These are phyloP conservation scores for Kondoa subrosea DNA, from an alignment of 768 basidiomycete genomes.

Conservation along the genomic window DNA sequence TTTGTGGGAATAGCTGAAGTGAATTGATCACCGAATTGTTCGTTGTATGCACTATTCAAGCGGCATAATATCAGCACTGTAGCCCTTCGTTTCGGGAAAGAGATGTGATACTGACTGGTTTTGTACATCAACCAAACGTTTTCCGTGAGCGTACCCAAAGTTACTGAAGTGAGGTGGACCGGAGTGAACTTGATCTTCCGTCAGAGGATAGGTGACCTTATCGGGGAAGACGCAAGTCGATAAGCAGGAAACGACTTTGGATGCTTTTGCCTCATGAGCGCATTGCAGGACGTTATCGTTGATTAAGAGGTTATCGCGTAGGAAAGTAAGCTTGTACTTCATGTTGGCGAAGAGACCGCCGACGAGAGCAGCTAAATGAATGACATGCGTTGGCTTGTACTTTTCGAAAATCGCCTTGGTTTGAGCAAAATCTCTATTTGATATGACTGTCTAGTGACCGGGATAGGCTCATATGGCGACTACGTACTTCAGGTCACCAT, in stretches of 20 bases:
- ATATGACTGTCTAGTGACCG: not conserved
- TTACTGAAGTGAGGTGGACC: conserved; percentile 88
- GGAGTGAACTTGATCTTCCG: conserved; percentile 78
- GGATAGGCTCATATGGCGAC: not conserved
- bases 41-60: conserved; percentile 68
- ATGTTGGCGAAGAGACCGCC: conserved; percentile 93
- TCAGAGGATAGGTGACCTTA: conserved; percentile 79
- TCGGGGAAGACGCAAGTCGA: conserved; percentile 60
- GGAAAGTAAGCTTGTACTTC: conserved; percentile 85
- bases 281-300: conserved; percentile 82
- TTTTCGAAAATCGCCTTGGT: conserved; percentile 65
- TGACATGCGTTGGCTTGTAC: conserved; percentile 87
- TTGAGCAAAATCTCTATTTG: conserved; percentile 47
- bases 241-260: not conserved
- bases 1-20: conserved; percentile 95
- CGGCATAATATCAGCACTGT: not conserved
- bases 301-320: conserved; percentile 85
- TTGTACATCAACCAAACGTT: conserved; percentile 85
- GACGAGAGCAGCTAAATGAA: conserved; percentile 86
- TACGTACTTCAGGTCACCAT: conserved; percentile 64
- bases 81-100: not conserved
- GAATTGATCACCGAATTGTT: conserved; percentile 85
- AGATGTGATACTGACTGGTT: conserved; percentile 51
- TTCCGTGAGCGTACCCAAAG: conserved; percentile 92
- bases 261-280: conserved; percentile 43